A percentile compares a stretch with the other conserved stretches of the same genome.
phyloP scores from a whole-genome alignment of 1,284 basidiomycete genomes.

The Apiotrichum siamense region DNA sequence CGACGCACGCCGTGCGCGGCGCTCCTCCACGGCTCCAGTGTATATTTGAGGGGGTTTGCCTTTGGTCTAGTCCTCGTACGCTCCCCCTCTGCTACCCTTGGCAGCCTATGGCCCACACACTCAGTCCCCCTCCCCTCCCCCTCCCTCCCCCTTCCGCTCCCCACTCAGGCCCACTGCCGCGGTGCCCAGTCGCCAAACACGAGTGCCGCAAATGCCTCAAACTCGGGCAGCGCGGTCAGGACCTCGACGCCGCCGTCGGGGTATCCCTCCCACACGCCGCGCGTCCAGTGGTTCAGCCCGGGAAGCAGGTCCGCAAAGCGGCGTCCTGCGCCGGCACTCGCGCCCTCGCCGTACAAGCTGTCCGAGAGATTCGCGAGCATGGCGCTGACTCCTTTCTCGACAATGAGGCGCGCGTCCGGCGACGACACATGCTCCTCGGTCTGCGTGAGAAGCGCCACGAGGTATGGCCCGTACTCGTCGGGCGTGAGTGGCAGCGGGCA shows the following conservation, averaged over 20 bases:
- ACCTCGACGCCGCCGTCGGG: constrained; percentile 45
- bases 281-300: constrained; percentile 37
- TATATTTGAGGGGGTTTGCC: too few species aligned
- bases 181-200: constrained; percentile 47
- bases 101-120: too few species aligned
- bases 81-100: too few species aligned
- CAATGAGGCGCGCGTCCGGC: constrained; percentile 37
- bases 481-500: constrained; percentile 21
- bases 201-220: constrained; percentile 42
- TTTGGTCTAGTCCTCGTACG: too few species aligned
- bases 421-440: constrained; percentile 33
- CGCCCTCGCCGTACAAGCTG: constrained; percentile 13
- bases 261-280: constrained; percentile 43
- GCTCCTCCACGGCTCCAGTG: too few species aligned
- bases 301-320: constrained; percentile 40
- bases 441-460: constrained; percentile 33
- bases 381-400: constrained; percentile 35
- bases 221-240: constrained; percentile 34
- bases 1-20: too few species aligned
- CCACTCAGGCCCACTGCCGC: too few species aligned
- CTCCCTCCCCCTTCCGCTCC: too few species aligned
- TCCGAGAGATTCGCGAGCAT: constrained; percentile 28
- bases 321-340: background rate
- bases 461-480: constrained; percentile 24
- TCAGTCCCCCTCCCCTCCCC: too few species aligned